phyloP scores from a whole-genome alignment of 768 basidiomycete genomes.

The Heimioporus sp. region DNA sequence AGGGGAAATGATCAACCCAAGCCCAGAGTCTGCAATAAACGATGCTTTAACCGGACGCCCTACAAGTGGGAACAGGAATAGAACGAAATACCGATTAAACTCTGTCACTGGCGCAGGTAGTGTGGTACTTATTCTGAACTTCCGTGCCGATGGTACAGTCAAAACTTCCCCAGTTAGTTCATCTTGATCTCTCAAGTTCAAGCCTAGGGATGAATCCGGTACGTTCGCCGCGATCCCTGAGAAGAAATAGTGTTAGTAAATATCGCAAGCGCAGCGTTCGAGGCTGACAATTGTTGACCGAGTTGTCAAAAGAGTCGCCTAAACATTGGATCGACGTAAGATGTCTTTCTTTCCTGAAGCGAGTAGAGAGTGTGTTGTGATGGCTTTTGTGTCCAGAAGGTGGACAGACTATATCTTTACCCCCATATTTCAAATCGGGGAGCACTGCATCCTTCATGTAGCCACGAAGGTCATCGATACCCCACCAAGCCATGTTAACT shows the following conservation, averaged over 20 bases:
- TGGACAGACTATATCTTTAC: conserved; percentile 13
- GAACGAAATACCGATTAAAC: conserved; percentile 25
- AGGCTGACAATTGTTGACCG: conserved; percentile 30
- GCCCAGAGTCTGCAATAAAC: conserved; percentile 21
- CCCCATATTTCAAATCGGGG: conserved; percentile 30
- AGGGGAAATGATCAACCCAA: conserved; percentile 33
- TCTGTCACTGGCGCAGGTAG: conserved; percentile 32
- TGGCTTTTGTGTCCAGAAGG: conserved; percentile 35
- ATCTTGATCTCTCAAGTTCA: conserved; percentile 24
- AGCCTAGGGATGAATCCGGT: conserved; percentile 28
- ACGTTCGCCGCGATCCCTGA: conserved; percentile 29
- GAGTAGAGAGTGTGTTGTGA: conserved; percentile 32
- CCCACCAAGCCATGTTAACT: conserved; percentile 26
- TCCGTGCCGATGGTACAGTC: conserved; percentile 32
- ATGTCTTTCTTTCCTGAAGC: conserved; percentile 32
- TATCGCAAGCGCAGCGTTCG: background rate
- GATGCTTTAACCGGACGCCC: background rate
- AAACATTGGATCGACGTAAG: conserved; percentile 29
- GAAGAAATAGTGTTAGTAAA: conserved; percentile 1
- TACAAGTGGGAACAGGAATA: background rate
- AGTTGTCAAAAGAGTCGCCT: conserved; percentile 23
- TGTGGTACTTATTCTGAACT: conserved; percentile 24
- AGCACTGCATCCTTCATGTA: conserved; percentile 35
- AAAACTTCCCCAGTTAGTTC: conserved; percentile 25
- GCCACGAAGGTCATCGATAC: conserved; percentile 32